These are phyloP conservation scores for Melanogaster broomeanus DNA, from an alignment of 768 basidiomycete genomes.

Conservation along the genomic window DNA sequence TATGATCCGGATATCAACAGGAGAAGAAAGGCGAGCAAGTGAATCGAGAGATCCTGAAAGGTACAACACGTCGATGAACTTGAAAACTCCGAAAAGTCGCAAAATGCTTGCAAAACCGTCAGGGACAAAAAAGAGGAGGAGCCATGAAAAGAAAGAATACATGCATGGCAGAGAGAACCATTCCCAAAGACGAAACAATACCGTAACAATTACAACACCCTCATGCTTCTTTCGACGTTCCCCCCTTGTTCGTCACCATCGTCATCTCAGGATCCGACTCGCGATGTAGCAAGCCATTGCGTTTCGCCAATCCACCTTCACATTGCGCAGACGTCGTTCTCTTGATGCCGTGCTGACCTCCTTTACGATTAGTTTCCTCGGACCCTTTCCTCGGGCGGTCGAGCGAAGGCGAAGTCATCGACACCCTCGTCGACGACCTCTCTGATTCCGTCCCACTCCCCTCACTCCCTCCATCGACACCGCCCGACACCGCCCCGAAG, in stretches of 20 bases:
- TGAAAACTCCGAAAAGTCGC: not conserved
- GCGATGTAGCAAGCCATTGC: slow-evolving; percentile 31
- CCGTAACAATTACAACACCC: slow-evolving; percentile 6
- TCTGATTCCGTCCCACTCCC: slow-evolving; percentile 8
- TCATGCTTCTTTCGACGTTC: slow-evolving; percentile 21
- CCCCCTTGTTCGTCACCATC: slow-evolving; percentile 21
- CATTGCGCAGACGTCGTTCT: slow-evolving; percentile 29
- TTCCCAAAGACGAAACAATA: slow-evolving; percentile 7
- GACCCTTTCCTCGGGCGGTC: slow-evolving; percentile 6
- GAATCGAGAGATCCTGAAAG: slow-evolving; percentile 6
- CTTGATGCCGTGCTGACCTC: slow-evolving; percentile 22
- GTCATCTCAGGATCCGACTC: slow-evolving; percentile 32
- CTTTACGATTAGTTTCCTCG: slow-evolving; percentile 18
- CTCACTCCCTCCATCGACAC: not conserved
- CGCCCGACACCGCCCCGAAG: not conserved
- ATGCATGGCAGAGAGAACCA: slow-evolving; percentile 1
- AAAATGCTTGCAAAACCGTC: slow-evolving; percentile 7
- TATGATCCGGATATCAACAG: slow-evolving; percentile 25
- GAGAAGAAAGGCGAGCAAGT: slow-evolving; percentile 4
- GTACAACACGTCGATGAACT: slow-evolving; percentile 9
- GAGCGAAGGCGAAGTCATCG: slow-evolving; percentile 5
- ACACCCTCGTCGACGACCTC: slow-evolving; percentile 9
- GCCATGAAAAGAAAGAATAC: slow-evolving; percentile 6
- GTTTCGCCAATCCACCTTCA: slow-evolving; percentile 26
- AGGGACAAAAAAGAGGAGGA: too few relatives aligned